Evolutionary conservation across 345 rosid species (phyloP).

Genomic region (Erucastrum elatum): DNA sequence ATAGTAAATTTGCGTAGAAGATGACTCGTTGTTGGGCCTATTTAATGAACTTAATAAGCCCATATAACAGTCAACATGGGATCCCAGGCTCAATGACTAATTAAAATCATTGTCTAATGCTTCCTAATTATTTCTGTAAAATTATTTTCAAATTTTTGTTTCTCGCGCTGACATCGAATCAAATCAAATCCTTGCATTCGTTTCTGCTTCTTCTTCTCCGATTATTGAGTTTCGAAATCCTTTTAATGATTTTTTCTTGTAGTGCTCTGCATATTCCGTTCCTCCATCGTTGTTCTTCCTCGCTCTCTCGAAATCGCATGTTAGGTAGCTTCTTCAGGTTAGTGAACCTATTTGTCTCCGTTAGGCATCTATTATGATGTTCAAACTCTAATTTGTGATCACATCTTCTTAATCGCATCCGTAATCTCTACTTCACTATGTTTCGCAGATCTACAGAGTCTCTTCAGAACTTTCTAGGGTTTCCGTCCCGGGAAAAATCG

Average conservation of each 20-base stretch:
- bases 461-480: constrained; percentile 3
- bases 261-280: neutral
- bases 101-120: neutral
- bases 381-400: neutral
- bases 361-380: neutral
- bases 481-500: neutral
- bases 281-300: neutral
- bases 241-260: neutral
- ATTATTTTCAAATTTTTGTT: neutral
- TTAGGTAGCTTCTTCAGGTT: neutral
- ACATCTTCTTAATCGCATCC: neutral
- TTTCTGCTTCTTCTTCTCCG: neutral
- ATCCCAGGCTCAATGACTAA: no score
- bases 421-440: neutral
- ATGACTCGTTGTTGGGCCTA: neutral
- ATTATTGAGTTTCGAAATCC: neutral
- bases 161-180: neutral
- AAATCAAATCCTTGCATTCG: neutral
- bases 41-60: neutral
- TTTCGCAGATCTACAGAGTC: neutral
- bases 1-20: neutral
- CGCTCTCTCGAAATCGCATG: neutral
- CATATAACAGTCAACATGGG: neutral
- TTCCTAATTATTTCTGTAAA: neutral
- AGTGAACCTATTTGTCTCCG: neutral